Conservation (phyloP, 768 basidiomycete species). For the Lactifluus pinguis region DNA sequence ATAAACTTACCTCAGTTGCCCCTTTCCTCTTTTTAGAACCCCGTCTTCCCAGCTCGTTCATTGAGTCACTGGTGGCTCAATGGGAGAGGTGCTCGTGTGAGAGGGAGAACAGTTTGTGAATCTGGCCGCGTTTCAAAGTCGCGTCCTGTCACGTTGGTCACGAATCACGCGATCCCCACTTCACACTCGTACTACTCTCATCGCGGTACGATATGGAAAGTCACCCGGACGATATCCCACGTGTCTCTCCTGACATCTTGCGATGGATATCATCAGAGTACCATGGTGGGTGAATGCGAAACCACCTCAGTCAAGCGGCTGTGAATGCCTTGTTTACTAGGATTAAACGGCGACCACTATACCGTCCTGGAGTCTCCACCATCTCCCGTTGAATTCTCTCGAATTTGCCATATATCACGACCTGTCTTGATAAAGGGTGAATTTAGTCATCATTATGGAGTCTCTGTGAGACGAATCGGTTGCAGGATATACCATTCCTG, state of each 20-base stretch:
- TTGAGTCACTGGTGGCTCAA: neutral
- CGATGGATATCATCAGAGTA: slow-evolving; percentile 34
- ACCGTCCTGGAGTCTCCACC: slow-evolving; percentile 48
- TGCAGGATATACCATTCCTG: slow-evolving; percentile 42
- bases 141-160: neutral
- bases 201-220: neutral
- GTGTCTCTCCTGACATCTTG: slow-evolving; percentile 14
- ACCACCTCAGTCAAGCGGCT: neutral
- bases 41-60: slow-evolving; percentile 3
- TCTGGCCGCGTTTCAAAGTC: neutral
- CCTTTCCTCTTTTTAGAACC: neutral
- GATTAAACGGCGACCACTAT: slow-evolving; percentile 48
- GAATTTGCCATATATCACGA: slow-evolving; percentile 56
- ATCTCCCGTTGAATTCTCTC: slow-evolving; percentile 57
- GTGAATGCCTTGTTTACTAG: slow-evolving; percentile 27
- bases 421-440: slow-evolving; percentile 68
- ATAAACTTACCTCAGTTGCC: neutral
- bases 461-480: slow-evolving; percentile 2
- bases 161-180: neutral
- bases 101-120: neutral
- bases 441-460: neutral
- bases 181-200: too few species aligned
- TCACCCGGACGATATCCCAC: neutral
- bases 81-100: neutral
- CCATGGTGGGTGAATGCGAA: slow-evolving; percentile 21